Conservation (phyloP, 116 monocot genomes). For the Trichopus zeylanicus region DNA sequence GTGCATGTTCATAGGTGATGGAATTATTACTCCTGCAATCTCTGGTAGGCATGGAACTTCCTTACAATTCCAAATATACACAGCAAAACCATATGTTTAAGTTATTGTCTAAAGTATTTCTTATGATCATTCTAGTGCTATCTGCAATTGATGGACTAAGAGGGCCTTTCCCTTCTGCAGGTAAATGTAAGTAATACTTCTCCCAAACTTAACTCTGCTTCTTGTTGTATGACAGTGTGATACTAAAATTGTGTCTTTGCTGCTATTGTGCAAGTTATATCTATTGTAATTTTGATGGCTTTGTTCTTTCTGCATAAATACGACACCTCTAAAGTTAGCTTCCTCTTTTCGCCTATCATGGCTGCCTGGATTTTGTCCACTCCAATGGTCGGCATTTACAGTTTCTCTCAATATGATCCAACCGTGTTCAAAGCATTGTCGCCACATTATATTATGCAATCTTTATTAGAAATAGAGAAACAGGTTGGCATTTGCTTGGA, state of each 20-base stretch:
- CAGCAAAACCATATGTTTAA: too few relatives aligned
- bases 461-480: slow-evolving; percentile 45
- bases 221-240: neutral
- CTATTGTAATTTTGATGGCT: slow-evolving; percentile 40
- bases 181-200: slow-evolving; percentile 30
- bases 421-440: slow-evolving; percentile 63
- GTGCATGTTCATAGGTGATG: slow-evolving; percentile 75
- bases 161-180: slow-evolving; percentile 57
- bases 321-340: slow-evolving; percentile 70
- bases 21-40: slow-evolving; percentile 63
- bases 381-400: slow-evolving; percentile 64
- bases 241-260: slow-evolving; percentile 10
- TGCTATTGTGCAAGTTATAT: slow-evolving; percentile 51
- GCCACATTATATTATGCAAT: slow-evolving; percentile 57
- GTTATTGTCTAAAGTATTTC: too few relatives aligned
- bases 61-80: too few relatives aligned
- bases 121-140: slow-evolving; percentile 31
- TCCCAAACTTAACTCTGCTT: neutral
- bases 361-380: slow-evolving; percentile 73
- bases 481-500: slow-evolving; percentile 61
- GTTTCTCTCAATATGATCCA: slow-evolving; percentile 49
- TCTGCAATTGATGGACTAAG: slow-evolving; percentile 78
- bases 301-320: slow-evolving; percentile 64
- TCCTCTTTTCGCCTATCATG: slow-evolving; percentile 87
- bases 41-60: slow-evolving; percentile 49